These are phyloP conservation scores for Bretschneidera sinensis DNA, from an alignment of 345 rosid species.

Conservation along the genomic window DNA sequence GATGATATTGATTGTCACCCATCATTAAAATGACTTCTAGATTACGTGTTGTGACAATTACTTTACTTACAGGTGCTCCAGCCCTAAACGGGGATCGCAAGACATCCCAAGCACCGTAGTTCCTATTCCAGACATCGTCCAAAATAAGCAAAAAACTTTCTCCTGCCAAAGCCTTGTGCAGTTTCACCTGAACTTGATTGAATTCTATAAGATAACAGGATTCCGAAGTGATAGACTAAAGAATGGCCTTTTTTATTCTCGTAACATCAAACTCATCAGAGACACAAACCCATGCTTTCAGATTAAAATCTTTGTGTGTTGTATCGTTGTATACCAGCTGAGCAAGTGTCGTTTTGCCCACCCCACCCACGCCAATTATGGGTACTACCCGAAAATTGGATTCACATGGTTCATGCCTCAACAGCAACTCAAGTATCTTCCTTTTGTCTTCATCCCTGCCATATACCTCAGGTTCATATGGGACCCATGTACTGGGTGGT, in stretches of 20 bases:
- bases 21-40: slow-evolving; percentile 1
- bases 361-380: no score
- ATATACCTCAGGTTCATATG: slow-evolving; percentile 9
- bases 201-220: slow-evolving; percentile 2
- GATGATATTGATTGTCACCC: no score
- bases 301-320: background rate
- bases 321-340: slow-evolving; percentile 15
- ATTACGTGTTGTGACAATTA: slow-evolving; percentile 22
- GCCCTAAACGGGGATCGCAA: slow-evolving; percentile 9
- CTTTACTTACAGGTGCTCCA: slow-evolving; percentile 21
- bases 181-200: slow-evolving; percentile 9
- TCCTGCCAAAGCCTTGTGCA: no score
- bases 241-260: background rate
- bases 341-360: slow-evolving; percentile 20
- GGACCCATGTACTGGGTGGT: slow-evolving; percentile 10
- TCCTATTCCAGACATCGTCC: slow-evolving; percentile 28
- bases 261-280: slow-evolving; percentile 12
- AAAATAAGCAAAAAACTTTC: no score
- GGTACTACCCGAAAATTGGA: no score
- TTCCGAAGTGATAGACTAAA: background rate
- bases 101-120: slow-evolving; percentile 13
- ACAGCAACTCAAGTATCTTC: no score
- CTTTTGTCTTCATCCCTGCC: slow-evolving; percentile 25
- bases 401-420: no score
- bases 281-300: slow-evolving; percentile 18